Evolutionary conservation across 2,329 filamentous ascomycete genomes (phyloP).

Genomic region (Biscogniauxia sp.): DNA sequence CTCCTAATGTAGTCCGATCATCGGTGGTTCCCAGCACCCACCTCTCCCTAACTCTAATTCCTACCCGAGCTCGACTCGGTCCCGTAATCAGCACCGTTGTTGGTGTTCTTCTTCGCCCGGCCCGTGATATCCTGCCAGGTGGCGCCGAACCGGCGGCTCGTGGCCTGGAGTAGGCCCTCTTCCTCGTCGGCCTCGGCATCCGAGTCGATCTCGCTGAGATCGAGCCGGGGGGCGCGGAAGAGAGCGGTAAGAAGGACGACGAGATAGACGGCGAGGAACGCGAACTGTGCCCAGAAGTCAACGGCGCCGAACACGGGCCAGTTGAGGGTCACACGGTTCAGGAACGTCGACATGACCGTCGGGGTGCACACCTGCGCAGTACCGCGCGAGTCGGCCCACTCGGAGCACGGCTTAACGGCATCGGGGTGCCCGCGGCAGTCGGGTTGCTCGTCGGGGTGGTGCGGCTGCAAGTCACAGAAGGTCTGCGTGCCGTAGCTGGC

Average conservation of each 20-base stretch:
- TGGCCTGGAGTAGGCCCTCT: conserved; percentile 83
- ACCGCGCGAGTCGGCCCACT: conserved; percentile 66
- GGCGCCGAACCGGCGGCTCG: conserved; percentile 75
- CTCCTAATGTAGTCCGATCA: background rate
- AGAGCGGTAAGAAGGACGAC: conserved; percentile 76
- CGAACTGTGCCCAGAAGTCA: conserved; percentile 96
- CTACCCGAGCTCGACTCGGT: background rate
- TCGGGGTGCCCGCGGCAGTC: conserved; percentile 72
- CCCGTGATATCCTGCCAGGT: conserved; percentile 88
- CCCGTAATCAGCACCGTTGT: background rate
- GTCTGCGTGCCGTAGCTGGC: conserved; percentile 92
- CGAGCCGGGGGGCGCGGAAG: conserved; percentile 75
- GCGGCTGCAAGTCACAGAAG: conserved; percentile 75
- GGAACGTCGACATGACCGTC: conserved; percentile 84
- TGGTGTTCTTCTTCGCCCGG: conserved; percentile 10
- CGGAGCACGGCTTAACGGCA: conserved; percentile 78
- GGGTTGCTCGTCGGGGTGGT: conserved; percentile 62
- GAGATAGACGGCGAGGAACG: conserved; percentile 80
- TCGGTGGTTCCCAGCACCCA: background rate
- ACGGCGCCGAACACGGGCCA: conserved; percentile 93
- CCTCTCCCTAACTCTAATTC: background rate
- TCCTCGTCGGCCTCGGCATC: conserved; percentile 92
- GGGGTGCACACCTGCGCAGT: conserved; percentile 84
- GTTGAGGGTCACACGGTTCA: conserved; percentile 88
- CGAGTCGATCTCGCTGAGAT: conserved; percentile 76